Base-by-base conservation (phyloP, 2,329 filamentous ascomycete species). In the Sporothrix dimorphospora region DNA sequence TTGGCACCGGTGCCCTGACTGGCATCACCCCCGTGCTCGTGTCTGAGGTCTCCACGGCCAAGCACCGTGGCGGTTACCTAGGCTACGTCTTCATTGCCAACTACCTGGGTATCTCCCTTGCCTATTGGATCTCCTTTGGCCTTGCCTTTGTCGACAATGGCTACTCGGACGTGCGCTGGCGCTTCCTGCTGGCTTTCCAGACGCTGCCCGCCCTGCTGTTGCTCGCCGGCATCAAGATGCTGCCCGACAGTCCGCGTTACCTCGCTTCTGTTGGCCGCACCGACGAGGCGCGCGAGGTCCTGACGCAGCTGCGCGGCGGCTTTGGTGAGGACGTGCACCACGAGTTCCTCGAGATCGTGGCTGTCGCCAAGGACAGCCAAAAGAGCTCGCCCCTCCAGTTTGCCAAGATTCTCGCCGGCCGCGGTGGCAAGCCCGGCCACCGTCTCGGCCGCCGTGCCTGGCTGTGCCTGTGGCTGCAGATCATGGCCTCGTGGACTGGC, bases 31-130 rank as follows among this genome's bases (percentile, higher is more conserved):
- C 84, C 4, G 84, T 85, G 0, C 79, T 84, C 71, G 82, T 86
- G 55, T 83, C 83, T 0, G 85, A 87, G 76, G 82, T 82, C 1
- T 85, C 85, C 3, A 79, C 81, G 3, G 83, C 85, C 6, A 77
- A 81, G 34, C 82, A 85, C 73, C 81, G 85, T 4, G 85, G 85
- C 71, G 81, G 81, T 1, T 83, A 79, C 69, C 79, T 86, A 45
- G 84, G 81, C 21, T 83, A 85, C 70, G 83, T 86, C 59, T 87
- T 87, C 76, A 83, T 86, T 69, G 84, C 85, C 51, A 86, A 87
- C 75, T 86, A 85, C 73, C 79, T 86, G 3, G 85, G 85, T 30
- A 85, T 87, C 61, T 81, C 80, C 30, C 75, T 81, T 7, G 80
- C 81, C 4, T 81, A 81, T 76, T 82, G 81, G 81, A 77, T 83